Conservation (phyloP, 108 stramenopile species). For the Seminavis robusta region DNA sequence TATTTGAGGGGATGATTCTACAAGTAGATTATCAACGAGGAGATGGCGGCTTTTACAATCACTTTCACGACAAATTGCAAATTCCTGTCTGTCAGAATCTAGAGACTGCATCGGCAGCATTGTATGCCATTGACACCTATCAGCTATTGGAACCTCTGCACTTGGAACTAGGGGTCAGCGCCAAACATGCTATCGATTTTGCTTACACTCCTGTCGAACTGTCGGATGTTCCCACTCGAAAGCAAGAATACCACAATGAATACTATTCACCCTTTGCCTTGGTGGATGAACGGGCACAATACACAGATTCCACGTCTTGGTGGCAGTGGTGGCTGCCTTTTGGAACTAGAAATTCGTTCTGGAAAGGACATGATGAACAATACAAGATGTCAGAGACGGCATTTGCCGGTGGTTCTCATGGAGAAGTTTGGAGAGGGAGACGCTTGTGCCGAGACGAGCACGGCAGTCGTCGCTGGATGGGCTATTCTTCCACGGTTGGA, state of each 20-base stretch:
- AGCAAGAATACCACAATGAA: no score
- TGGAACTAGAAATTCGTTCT: constrained; percentile 13
- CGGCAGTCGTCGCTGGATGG: not conserved
- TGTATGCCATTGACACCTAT: no score
- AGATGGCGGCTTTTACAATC: not conserved
- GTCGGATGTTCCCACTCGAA: no score
- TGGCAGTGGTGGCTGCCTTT: constrained; percentile 48
- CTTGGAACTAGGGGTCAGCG: constrained; percentile 27
- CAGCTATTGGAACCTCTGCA: constrained; percentile 34
- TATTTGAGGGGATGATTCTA: no score
- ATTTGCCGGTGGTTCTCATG: constrained; percentile 82
- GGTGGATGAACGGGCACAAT: not conserved
- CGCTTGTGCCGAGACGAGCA: constrained; percentile 33
- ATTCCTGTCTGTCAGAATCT: no score
- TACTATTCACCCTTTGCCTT: no score
- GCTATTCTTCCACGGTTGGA: not conserved
- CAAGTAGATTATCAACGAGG: not conserved
- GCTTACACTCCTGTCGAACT: constrained; percentile 46
- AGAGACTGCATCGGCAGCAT: no score
- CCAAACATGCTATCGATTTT: constrained; percentile 37
- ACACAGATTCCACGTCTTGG: constrained; percentile 10
- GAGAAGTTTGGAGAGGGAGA: constrained; percentile 74
- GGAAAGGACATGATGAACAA: constrained; percentile 22
- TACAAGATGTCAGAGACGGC: constrained; percentile 47
- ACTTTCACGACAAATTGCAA: no score